A percentile compares a stretch with the other conserved stretches of the same genome.
Evolutionary conservation across 768 basidiomycete genomes (phyloP).

Genomic region (Leucogyrophana mollusca): DNA sequence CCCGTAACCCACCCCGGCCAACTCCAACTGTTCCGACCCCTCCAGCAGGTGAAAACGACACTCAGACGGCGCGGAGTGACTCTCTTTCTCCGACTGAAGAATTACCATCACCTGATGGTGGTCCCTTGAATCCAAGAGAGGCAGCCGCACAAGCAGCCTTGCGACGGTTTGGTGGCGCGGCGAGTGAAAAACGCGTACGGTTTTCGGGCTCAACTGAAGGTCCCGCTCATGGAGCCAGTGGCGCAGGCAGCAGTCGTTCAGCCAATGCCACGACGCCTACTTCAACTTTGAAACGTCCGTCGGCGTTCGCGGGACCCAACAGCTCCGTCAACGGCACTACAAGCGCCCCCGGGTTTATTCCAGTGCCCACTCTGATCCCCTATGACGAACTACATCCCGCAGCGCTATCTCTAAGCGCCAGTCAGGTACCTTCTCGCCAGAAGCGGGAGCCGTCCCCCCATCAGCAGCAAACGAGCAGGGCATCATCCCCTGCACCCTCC

Average conservation of each 20-base stretch:
- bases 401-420: background rate
- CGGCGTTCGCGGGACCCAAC: slow-evolving; percentile 2
- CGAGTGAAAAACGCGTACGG: slow-evolving; percentile 11
- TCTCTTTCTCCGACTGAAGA: slow-evolving; percentile 19
- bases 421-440: slow-evolving; percentile 1
- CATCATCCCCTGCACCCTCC: background rate
- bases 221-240: background rate
- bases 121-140: slow-evolving; percentile 35
- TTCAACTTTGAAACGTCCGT: slow-evolving; percentile 1
- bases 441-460: background rate
- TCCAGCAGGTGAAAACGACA: slow-evolving; percentile 1
- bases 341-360: slow-evolving; percentile 7
- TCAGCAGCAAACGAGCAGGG: background rate
- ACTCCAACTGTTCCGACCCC: slow-evolving; percentile 9
- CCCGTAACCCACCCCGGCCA: slow-evolving; percentile 12
- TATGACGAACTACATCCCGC: slow-evolving; percentile 14
- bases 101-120: slow-evolving; percentile 5
- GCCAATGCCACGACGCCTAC: slow-evolving; percentile 3
- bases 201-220: background rate
- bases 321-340: background rate
- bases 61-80: slow-evolving; percentile 14
- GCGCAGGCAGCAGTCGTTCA: background rate
- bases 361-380: slow-evolving; percentile 37
- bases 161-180: slow-evolving; percentile 40
- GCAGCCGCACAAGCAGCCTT: slow-evolving; percentile 72